These are phyloP conservation scores for Exophiala oligosperma DNA, from an alignment of 2,329 filamentous ascomycete genomes.

Conservation along the genomic window DNA sequence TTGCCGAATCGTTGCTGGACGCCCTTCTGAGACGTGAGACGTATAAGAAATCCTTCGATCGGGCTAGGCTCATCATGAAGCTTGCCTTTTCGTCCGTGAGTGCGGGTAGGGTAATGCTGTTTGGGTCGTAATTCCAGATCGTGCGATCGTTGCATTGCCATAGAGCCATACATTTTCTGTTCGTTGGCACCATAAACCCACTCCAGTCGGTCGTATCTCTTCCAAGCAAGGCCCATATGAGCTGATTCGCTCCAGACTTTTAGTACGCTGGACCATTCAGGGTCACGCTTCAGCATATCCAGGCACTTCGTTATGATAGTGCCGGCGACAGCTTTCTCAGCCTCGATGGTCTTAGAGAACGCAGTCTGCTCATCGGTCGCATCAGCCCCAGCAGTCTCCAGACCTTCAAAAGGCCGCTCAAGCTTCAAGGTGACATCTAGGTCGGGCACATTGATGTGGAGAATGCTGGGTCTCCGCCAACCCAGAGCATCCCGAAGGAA, in stretches of 20 bases:
- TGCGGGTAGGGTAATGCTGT: constrained; percentile 60
- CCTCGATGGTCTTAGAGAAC: constrained; percentile 36
- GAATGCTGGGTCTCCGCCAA: constrained; percentile 55
- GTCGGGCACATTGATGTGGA: constrained; percentile 64
- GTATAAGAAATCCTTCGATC: constrained; percentile 65
- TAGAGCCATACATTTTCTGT: constrained; percentile 67
- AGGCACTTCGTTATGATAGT: constrained; percentile 60
- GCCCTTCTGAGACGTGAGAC: constrained; percentile 64
- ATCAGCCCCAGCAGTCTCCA: constrained; percentile 42
- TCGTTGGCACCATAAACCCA: constrained; percentile 68
- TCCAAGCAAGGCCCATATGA: constrained; percentile 67
- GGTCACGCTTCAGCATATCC: constrained; percentile 56
- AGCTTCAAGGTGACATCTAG: constrained; percentile 60
- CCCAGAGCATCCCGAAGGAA: constrained; percentile 63
- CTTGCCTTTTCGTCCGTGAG: constrained; percentile 38
- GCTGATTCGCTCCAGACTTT: constrained; percentile 59
- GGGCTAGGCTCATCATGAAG: constrained; percentile 59
- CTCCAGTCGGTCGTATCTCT: constrained; percentile 67
- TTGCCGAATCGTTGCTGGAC: constrained; percentile 58
- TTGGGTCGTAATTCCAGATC: constrained; percentile 67
- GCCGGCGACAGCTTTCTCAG: constrained; percentile 57
- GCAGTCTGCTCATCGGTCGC: constrained; percentile 45
- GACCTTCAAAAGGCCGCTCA: constrained; percentile 58
- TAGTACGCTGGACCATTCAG: constrained; percentile 61
- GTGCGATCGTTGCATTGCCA: constrained; percentile 66